Percentiles rank a stretch among this genome's conserved stretches.
Evolutionary conservation across 129 eudicot species (phyloP).

Genomic region (Centaurea solstitialis): DNA sequence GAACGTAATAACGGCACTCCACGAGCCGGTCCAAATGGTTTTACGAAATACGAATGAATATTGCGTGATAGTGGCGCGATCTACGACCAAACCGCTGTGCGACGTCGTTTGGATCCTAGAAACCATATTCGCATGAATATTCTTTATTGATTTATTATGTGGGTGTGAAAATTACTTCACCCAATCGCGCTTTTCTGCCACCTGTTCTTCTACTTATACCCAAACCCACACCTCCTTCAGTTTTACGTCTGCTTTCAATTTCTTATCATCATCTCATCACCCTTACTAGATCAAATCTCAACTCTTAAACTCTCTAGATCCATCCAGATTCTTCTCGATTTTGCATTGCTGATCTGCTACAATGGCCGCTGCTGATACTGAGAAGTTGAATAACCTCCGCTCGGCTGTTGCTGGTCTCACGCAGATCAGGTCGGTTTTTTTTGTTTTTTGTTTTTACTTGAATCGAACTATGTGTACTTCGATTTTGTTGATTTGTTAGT

Average conservation of each 20-base stretch:
- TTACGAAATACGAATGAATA: neutral
- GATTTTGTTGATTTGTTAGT: neutral
- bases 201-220: slow-evolving; percentile 17
- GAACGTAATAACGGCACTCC: too few relatives aligned
- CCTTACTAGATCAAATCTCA: neutral
- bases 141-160: slow-evolving; percentile 30
- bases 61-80: slow-evolving; percentile 35
- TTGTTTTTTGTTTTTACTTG: neutral
- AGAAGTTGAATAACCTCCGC: slow-evolving; percentile 72
- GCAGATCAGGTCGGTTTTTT: slow-evolving; percentile 67
- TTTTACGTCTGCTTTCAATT: slow-evolving; percentile 6
- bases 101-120: slow-evolving; percentile 25
- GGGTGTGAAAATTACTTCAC: slow-evolving; percentile 22
- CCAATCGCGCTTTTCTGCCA: slow-evolving; percentile 16
- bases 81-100: neutral
- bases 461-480: neutral
- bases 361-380: slow-evolving; percentile 73
- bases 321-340: neutral
- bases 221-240: slow-evolving; percentile 19
- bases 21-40: too few relatives aligned
- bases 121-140: slow-evolving; percentile 60
- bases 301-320: slow-evolving; percentile 17
- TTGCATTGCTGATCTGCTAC: slow-evolving; percentile 10
- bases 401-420: slow-evolving; percentile 70
- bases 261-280: neutral